These are phyloP conservation scores for Meyerozyma smithsonii DNA, from an alignment of 1,139 yeast genomes.

Conservation along the genomic window DNA sequence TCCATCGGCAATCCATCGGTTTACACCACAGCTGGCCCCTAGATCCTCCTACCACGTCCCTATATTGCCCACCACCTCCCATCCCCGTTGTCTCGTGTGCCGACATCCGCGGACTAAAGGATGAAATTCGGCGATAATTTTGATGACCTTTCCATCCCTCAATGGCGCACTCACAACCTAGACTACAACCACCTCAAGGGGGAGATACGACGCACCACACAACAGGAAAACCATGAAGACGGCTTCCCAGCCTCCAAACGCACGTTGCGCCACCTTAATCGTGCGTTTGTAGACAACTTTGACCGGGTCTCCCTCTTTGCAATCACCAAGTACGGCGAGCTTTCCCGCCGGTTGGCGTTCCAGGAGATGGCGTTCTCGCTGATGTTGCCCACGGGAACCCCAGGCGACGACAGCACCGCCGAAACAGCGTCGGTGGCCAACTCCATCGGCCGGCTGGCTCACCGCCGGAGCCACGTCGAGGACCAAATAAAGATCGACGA, in stretches of 20 bases:
- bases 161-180: constrained; percentile 80
- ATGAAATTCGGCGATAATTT: constrained; percentile 90
- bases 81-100: background rate
- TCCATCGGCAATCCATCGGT: no score
- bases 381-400: background rate
- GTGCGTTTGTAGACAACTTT: constrained; percentile 42
- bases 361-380: background rate
- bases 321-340: constrained; percentile 62
- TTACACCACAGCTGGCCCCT: no score
- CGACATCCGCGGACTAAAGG: background rate
- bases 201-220: constrained; percentile 38
- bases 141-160: constrained; percentile 71
- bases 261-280: constrained; percentile 21
- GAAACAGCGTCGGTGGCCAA: background rate
- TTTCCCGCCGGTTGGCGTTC: constrained; percentile 26
- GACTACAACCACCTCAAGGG: constrained; percentile 75
- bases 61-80: no score
- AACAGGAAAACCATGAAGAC: constrained; percentile 3
- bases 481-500: constrained; percentile 20
- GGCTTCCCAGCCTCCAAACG: constrained; percentile 4
- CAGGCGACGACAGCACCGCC: background rate
- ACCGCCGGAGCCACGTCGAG: constrained; percentile 15
- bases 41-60: no score
- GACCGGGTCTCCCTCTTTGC: constrained; percentile 57
- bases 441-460: background rate